Conservation (phyloP, 2,329 filamentous ascomycete species). For the Lachnellula occidentalis region DNA sequence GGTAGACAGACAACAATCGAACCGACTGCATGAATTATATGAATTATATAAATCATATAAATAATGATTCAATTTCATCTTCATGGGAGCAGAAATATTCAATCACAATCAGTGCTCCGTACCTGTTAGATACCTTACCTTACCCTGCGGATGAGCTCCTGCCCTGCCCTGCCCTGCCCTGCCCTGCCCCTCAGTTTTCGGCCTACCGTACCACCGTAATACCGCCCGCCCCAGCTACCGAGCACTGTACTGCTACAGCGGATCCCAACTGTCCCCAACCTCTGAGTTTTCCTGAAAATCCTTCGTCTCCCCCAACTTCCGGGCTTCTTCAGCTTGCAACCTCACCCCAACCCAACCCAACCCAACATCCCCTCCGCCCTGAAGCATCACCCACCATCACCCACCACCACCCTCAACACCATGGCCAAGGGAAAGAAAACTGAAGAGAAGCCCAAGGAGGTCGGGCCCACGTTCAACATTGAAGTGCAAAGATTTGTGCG, state of each 20-base stretch:
- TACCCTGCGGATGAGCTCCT: no score
- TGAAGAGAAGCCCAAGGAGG: slow-evolving; percentile 27
- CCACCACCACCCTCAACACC: slow-evolving; percentile 15
- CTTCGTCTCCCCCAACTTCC: neutral
- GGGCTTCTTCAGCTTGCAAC: slow-evolving; percentile 17
- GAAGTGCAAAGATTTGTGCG: slow-evolving; percentile 72
- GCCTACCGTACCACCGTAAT: no score
- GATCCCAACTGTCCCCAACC: neutral
- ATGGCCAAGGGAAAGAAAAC: slow-evolving; percentile 39
- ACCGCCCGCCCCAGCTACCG: no score
- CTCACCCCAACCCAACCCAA: slow-evolving; percentile 26
- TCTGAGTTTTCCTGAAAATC: neutral
- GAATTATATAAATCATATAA: no score
- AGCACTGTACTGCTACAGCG: neutral
- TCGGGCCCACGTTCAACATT: slow-evolving; percentile 35
- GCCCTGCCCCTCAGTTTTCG: no score
- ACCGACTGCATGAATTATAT: no score
- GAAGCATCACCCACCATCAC: neutral
- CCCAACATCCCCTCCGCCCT: slow-evolving; percentile 25
- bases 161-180: no score
- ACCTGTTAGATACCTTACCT: no score
- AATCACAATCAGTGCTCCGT: no score
- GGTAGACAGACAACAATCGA: no score
- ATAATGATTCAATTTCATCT: no score
- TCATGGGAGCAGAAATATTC: no score